A percentile compares a stretch with the other conserved stretches of the same genome.
Evolutionary conservation across 495 filamentous ascomycete genomes (phyloP).

Genomic region (Amniculicola lignicola): DNA sequence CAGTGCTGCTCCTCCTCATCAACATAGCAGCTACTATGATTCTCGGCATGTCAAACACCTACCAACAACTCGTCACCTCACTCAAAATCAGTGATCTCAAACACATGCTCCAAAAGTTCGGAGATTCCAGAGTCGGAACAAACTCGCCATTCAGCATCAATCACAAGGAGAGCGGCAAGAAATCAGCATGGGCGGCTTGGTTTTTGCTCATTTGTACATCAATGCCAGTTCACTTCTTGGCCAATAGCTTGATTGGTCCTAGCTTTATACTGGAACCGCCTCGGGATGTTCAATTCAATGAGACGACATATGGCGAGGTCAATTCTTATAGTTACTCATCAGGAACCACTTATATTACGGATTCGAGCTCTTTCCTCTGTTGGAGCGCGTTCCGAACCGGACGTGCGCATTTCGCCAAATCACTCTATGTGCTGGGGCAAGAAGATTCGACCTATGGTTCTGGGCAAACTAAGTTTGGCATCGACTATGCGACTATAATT

Average conservation of each 20-base stretch:
- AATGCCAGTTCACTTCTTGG: slow-evolving; percentile 17
- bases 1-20: slow-evolving; percentile 18
- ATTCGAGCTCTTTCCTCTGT: slow-evolving; percentile 13
- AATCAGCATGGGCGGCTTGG: slow-evolving; percentile 24
- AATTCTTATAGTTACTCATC: background rate
- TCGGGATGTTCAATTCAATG: slow-evolving; percentile 6
- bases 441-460: background rate
- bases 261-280: slow-evolving; percentile 18
- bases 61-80: slow-evolving; percentile 31
- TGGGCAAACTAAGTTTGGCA: background rate
- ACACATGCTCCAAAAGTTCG: slow-evolving; percentile 23
- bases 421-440: background rate
- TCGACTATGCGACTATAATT: background rate
- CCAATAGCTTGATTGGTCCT: slow-evolving; percentile 29
- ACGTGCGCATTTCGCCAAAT: slow-evolving; percentile 11
- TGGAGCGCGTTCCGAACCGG: slow-evolving; percentile 30
- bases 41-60: slow-evolving; percentile 31
- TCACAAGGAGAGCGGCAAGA: slow-evolving; percentile 22
- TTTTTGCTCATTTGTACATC: slow-evolving; percentile 22
- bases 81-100: slow-evolving; percentile 24
- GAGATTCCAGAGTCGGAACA: slow-evolving; percentile 28
- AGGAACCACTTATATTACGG: background rate
- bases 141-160: slow-evolving; percentile 30
- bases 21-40: slow-evolving; percentile 30
- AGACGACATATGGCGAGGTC: background rate